Evolutionary conservation across 1,284 basidiomycete genomes (phyloP), one percentile per base, ranked within the genome.

Genomic region (Agroathelia rolfsii): DNA sequence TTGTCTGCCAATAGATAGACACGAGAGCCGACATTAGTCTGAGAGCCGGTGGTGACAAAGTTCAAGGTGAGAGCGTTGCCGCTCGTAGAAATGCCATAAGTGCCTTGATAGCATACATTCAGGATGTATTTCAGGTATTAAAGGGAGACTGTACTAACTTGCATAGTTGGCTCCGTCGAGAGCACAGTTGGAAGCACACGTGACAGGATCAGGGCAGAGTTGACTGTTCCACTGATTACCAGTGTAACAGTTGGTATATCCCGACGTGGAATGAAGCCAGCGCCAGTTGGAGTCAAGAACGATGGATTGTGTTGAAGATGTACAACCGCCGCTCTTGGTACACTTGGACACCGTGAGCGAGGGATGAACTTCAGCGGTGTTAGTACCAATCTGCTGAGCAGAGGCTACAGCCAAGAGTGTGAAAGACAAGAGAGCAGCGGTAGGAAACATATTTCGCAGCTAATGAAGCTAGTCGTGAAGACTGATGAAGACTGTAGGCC

Each of bases 261-360:
- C 55, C 31, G 47, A 46, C 34, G 56, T 57, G 28, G 50, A 46
- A 49, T 71, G 69, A 3, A 61, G 36, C 66, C 66, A 70, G 37
- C 69, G 62, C 64, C 66, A 72, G 59, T 71, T 72, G 37, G 65
- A 40, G 47, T 72, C 69, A 38, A 72, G 51, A 6, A 62, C 61
- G 30, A 72, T 52, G 15, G 53, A 41, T 6, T 53, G 43, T 23
- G 40, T 28, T 21, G 49, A 37, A 20, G 49, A 53, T 5, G 53
- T 56, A 55, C 66, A 69, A 30, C 49, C 41, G 24, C 65, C 63
- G 16, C 48, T 40, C 13, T 49, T 43, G n/a, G 60, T 59, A 45
- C 66, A 69, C 37, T 52, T 45, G 45, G 59, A 49, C 41, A 51
- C 52, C 20, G 58, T 44, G 27, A 69, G 50, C 9, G 45, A 24